Percentiles rank a stretch among this genome's conserved stretches.
Conservation (phyloP, 75 land plant species). For the Adiantum capillusveneris region DNA sequence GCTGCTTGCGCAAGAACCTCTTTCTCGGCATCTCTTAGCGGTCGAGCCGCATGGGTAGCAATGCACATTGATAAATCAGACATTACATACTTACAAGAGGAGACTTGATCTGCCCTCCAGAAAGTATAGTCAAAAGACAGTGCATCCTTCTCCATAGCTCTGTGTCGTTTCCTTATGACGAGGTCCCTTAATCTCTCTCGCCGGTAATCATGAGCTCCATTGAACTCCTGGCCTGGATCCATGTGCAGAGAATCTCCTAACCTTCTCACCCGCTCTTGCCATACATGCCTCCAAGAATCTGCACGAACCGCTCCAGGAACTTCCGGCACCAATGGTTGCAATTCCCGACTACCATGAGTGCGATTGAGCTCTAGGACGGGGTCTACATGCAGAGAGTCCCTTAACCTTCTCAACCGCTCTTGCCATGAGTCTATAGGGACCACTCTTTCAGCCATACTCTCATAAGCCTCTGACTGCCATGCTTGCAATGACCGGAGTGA, state of each 20-base stretch:
- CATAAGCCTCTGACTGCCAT: neutral
- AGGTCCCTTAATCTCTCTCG: slow-evolving; percentile 1
- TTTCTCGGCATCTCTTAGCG: slow-evolving; percentile 19
- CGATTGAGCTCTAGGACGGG: too few relatives aligned
- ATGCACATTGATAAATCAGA: slow-evolving; percentile 39
- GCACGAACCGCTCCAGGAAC: neutral
- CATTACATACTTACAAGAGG: slow-evolving; percentile 14
- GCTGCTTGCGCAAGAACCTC: slow-evolving; percentile 18
- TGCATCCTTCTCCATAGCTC: slow-evolving; percentile 14
- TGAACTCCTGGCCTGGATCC: too few relatives aligned
- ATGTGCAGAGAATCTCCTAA: slow-evolving; percentile 10
- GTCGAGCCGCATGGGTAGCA: slow-evolving; percentile 32
- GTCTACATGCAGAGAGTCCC: neutral
- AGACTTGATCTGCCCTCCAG: slow-evolving; percentile 33
- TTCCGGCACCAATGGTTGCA: too few relatives aligned
- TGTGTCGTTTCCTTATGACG: neutral
- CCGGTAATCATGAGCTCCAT: neutral
- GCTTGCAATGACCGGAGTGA: neutral
- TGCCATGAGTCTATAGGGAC: neutral
- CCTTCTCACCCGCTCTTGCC: slow-evolving; percentile 15
- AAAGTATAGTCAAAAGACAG: slow-evolving; percentile 35
- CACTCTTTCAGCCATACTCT: neutral
- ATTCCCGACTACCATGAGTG: too few relatives aligned
- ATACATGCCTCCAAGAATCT: slow-evolving; percentile 10
- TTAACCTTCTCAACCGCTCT: neutral